Evolutionary conservation across 768 basidiomycete species (phyloP), one percentile per base, ranked within the genome.

Genomic region (Fomitopsis serialis): DNA sequence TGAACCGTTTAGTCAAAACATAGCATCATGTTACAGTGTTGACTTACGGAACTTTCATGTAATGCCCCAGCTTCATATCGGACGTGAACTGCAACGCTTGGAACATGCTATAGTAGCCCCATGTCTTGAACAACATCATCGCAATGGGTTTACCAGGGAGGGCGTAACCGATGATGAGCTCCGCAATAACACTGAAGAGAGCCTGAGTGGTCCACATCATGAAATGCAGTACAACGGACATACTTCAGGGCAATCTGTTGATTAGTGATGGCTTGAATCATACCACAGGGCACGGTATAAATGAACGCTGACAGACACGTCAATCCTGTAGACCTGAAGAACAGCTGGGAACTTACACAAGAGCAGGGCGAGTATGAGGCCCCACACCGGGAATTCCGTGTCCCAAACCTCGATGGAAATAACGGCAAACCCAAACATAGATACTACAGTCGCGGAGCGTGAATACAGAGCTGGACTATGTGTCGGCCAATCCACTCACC

Each of bases 41-140:
- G 15, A 48, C 60, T 15, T 47, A 61, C 60, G 87, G 84, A 48
- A 91, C 77, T 70, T 87, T 87, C 82, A 82, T 85, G 59, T 74
- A 74, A 49, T 68, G 87, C 10, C 84, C 87, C 45, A 89, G 82
- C 68, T 92, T 92, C 65, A 91, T 83, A 70, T 91, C 87, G 9
- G 79, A 74, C 1, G 84, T 78, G 71, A 91, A 92, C 42, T 70
- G 71, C 40, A 90, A 65, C 1, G 88, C 87, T 68, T 85, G 83
- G 2, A 75, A 74, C 77, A 82, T 81, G 47, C 80, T 83, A 53
- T 85, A 83, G 60, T 87, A 89, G 29, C 89, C 87, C 76, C 77
- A 89, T 0, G 85, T 87, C 78, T 89, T 91, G 78, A 90, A 90
- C 73, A 91, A 72, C 89, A 92, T 89, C 77, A 82, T 88, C 0